Base-by-base conservation (phyloP, 495 filamentous ascomycete genomes). In the Articulospora tetracladia region DNA sequence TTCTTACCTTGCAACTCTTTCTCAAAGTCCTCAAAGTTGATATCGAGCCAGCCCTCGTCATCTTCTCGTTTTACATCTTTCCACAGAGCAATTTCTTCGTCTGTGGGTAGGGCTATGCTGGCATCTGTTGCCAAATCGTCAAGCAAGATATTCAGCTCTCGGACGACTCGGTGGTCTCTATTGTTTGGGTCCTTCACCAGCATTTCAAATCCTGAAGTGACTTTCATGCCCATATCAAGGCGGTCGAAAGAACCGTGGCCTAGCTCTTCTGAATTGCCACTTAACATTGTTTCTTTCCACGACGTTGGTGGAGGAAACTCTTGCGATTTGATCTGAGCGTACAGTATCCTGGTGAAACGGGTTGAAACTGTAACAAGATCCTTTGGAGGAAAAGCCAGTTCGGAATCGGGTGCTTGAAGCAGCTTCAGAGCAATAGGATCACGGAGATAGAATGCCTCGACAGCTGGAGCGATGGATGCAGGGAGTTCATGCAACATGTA, bases 181-280 rank as follows among this genome's bases (percentile, higher is more conserved):
- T 85, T 82, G 52, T 86, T 79, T 13, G 85, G 77, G 65, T 88
- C 81, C 15, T 72, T 72, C 1, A 92, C 68, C 20, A 98, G 80
- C 84, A 98, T 94, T 75, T 98, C 94, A 65, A 97, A 91, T 0
- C 93, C 95, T 62, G 87, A 90, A 3, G 91, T 80, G 19, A 97
- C 68, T 72, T 97, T 98, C 86, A 96, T 93, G 6, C 93, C 93
- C 11, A 89, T 74, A 58, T 93, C 90, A 3, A 86, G 68, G n/a
- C 75, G 74, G 3, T 71, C 68, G 49, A 81, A 72, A 10, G 46
- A 65, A 49, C 69, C 73, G 57, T 70, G 70, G 1, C 60, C 62
- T 24, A 77, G 67, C 13, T 68, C 57, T 22, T 64, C 52, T 7
- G 56, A 41, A 17, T 64, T 61, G 6, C 55, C 19, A 17, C 41